Conservation (phyloP, 257 asterid species). For the Solanum sitiens region DNA sequence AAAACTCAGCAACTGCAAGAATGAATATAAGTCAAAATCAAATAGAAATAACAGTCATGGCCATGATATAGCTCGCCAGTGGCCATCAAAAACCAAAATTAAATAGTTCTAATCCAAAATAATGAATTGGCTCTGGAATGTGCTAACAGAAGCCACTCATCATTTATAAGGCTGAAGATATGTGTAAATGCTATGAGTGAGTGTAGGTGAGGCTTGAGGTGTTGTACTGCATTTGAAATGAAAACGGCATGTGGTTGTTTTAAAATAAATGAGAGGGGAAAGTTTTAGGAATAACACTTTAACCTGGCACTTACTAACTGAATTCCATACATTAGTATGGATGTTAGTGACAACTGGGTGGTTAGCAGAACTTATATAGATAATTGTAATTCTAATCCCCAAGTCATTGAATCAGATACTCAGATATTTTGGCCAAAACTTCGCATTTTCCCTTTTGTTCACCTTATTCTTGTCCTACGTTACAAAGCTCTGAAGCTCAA, state of each 20-base stretch:
- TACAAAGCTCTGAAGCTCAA: not conserved
- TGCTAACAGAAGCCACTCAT: not conserved
- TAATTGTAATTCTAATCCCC: not conserved
- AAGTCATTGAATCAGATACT: not conserved
- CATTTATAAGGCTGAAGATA: not conserved
- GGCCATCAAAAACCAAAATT: not conserved
- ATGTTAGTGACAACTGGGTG: not conserved
- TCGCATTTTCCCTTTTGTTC: not conserved
- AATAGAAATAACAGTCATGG: not conserved
- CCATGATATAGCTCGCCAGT: not conserved
- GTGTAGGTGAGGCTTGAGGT: not conserved
- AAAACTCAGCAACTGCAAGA: conserved; percentile 81
- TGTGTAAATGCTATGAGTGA: not conserved
- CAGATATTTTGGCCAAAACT: not conserved
- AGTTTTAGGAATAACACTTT: not conserved
- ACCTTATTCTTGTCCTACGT: not conserved
- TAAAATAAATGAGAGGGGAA: not conserved
- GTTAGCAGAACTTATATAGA: not conserved
- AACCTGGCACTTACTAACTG: not conserved
- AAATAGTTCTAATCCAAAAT: not conserved
- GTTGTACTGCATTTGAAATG: not conserved
- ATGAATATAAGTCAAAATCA: not conserved
- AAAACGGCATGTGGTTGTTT: not conserved
- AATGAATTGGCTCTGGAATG: not conserved
- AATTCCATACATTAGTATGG: not conserved